Conservation (phyloP, 306 rosid genomes). For the Purshia tridentata region DNA sequence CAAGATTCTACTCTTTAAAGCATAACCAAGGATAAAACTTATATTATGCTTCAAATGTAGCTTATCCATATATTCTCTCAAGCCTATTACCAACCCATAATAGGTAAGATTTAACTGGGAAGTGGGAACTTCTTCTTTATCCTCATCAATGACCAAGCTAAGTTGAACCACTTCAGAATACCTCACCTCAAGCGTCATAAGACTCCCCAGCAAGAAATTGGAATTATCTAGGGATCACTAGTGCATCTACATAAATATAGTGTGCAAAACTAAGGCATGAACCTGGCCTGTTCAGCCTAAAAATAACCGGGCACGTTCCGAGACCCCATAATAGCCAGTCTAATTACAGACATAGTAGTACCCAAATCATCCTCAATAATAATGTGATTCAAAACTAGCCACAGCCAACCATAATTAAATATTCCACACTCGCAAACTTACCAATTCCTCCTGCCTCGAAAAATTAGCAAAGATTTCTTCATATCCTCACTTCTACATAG, state of each 20-base stretch:
- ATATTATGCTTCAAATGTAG: not conserved
- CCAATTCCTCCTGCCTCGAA: not conserved
- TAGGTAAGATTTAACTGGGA: too few species aligned
- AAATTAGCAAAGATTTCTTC: not conserved
- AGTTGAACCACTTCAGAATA: too few species aligned
- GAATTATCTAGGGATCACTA: too few species aligned
- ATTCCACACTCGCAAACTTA: not conserved
- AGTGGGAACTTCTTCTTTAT: too few species aligned
- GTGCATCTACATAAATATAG: too few species aligned
- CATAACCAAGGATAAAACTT: not conserved
- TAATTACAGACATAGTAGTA: constrained; percentile 1
- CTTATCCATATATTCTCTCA: not conserved
- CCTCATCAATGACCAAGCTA: too few species aligned
- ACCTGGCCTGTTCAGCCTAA: not conserved
- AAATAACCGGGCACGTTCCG: not conserved
- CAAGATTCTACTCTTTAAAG: not conserved
- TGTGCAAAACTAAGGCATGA: not conserved
- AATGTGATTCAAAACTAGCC: not conserved
- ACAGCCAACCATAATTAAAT: not conserved
- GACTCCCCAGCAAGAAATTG: too few species aligned
- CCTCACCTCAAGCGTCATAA: too few species aligned
- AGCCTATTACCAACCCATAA: too few species aligned
- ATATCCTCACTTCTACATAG: not conserved
- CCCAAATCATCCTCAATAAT: not conserved
- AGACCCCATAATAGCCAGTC: not conserved